phyloP scores from a whole-genome alignment of 257 asterid species.

The Echites panduratus region DNA sequence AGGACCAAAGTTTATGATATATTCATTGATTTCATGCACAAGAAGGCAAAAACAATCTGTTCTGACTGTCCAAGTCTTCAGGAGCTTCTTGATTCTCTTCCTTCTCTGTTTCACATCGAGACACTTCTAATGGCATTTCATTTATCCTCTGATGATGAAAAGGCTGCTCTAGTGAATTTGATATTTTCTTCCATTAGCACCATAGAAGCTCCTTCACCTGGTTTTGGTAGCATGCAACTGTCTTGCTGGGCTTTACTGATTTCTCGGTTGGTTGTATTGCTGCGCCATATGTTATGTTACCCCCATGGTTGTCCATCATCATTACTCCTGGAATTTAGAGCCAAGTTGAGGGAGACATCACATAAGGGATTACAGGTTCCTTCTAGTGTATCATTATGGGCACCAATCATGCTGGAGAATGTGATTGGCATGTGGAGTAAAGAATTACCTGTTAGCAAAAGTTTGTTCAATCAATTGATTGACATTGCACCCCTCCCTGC shows the following conservation, averaged over 20 bases:
- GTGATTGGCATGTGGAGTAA: slow-evolving; percentile 32
- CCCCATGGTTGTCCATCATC: slow-evolving; percentile 72
- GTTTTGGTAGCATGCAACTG: slow-evolving; percentile 45
- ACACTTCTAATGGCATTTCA: slow-evolving; percentile 74
- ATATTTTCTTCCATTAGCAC: slow-evolving; percentile 50
- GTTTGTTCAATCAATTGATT: slow-evolving; percentile 66
- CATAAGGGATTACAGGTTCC: slow-evolving; percentile 26
- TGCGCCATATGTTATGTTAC: slow-evolving; percentile 80
- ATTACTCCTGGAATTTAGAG: slow-evolving; percentile 64
- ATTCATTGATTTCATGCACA: slow-evolving; percentile 43
- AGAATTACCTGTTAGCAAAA: slow-evolving; percentile 35
- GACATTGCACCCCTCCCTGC: slow-evolving; percentile 73
- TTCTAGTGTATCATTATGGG: slow-evolving; percentile 57
- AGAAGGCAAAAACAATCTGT: slow-evolving; percentile 53
- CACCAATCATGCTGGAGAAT: slow-evolving; percentile 56
- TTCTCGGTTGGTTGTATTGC: slow-evolving; percentile 76
- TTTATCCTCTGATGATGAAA: slow-evolving; percentile 72
- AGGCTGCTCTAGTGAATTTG: slow-evolving; percentile 43
- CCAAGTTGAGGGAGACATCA: slow-evolving; percentile 63
- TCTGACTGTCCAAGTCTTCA: slow-evolving; percentile 47
- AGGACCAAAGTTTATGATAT: slow-evolving; percentile 57
- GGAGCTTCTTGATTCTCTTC: slow-evolving; percentile 64
- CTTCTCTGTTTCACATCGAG: slow-evolving; percentile 83
- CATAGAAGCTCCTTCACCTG: slow-evolving; percentile 41
- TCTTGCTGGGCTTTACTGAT: slow-evolving; percentile 85